A percentile compares a stretch with the other conserved stretches of the same genome.
These are phyloP conservation scores for Vitis hybrid DNA, from an alignment of 177 flowering plant genomes.

Conservation along the genomic window DNA sequence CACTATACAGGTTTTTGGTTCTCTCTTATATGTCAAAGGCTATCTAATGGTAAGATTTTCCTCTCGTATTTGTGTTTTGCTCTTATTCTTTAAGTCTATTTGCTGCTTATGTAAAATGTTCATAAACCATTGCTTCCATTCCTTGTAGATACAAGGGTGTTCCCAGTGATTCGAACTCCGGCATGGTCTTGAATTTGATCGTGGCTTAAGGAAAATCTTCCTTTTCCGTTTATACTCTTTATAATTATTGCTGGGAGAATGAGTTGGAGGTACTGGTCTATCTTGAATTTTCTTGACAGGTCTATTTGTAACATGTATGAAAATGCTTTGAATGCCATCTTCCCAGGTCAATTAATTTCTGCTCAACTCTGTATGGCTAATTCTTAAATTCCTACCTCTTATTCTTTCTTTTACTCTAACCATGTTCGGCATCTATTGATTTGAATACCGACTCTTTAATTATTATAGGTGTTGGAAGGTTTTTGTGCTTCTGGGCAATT, in stretches of 20 bases:
- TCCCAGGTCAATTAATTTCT: background rate
- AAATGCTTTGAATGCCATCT: background rate
- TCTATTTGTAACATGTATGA: background rate
- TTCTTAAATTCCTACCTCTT: background rate
- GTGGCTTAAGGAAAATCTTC: background rate
- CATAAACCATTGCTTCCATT: background rate
- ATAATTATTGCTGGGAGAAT: background rate
- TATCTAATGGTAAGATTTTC: background rate
- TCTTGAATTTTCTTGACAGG: background rate
- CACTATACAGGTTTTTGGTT: background rate
- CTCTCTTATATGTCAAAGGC: background rate
- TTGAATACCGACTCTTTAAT: too few species aligned
- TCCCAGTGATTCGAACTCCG: background rate
- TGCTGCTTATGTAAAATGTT: background rate
- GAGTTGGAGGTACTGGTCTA: background rate
- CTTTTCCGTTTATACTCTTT: background rate
- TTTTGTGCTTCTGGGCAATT: too few species aligned
- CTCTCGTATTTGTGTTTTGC: background rate
- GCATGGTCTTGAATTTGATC: background rate
- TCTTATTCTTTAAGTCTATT: background rate
- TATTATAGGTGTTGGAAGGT: too few species aligned
- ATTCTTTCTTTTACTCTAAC: background rate
- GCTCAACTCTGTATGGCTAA: too few species aligned
- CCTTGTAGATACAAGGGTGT: background rate
- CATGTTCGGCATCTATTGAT: background rate